Percentiles rank a stretch among this genome's conserved stretches.
Evolutionary conservation across 176 grass and related monocot genomes (phyloP).

Genomic region (Rhynchospora breviuscula): DNA sequence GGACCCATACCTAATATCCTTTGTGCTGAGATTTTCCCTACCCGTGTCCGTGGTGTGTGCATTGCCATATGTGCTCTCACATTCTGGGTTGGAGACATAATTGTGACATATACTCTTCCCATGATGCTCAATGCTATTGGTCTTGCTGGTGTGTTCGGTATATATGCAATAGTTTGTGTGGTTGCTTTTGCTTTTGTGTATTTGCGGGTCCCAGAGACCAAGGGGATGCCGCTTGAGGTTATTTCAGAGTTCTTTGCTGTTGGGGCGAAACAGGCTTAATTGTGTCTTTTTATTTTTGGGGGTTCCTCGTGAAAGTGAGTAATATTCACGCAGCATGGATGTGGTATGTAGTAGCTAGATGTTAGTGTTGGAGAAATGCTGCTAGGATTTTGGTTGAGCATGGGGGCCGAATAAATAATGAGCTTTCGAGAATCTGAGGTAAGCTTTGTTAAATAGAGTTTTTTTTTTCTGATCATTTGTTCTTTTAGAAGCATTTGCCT

Average conservation of each 20-base stretch:
- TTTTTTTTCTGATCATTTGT: background rate
- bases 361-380: background rate
- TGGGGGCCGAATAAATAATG: background rate
- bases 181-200: constrained; percentile 63
- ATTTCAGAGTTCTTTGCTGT: constrained; percentile 92
- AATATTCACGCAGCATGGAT: background rate
- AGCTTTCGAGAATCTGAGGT: background rate
- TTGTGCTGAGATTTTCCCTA: constrained; percentile 93
- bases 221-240: constrained; percentile 96
- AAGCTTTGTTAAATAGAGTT: constrained; percentile 12
- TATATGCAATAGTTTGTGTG: constrained; percentile 61
- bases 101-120: constrained; percentile 83
- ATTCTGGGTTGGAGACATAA: constrained; percentile 81
- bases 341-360: background rate
- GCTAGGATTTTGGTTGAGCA: background rate
- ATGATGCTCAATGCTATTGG: constrained; percentile 70
- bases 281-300: constrained; percentile 17
- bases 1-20: constrained; percentile 90
- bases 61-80: constrained; percentile 78
- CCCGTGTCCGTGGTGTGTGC: constrained; percentile 76
- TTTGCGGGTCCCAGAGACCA: constrained; percentile 88
- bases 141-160: constrained; percentile 80
- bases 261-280: constrained; percentile 62
- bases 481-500: background rate
- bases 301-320: background rate